Evolutionary conservation across 768 basidiomycete genomes (phyloP).

Genomic region (Hysterangium stoloniferum): DNA sequence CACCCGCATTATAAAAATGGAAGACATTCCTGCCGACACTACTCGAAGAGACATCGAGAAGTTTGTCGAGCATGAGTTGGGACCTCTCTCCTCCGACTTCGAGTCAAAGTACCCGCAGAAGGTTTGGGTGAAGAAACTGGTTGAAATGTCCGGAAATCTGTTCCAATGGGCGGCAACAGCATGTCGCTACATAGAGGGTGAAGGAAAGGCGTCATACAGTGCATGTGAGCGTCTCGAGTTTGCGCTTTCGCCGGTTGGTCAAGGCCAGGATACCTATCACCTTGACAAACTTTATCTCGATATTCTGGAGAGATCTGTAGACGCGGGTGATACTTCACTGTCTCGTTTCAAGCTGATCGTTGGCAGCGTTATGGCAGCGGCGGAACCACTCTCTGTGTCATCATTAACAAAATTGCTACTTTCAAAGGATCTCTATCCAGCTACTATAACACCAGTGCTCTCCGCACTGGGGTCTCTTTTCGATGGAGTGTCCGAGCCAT

Average conservation of each 20-base stretch:
- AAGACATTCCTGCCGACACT: background rate
- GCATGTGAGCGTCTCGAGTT: conserved; percentile 5
- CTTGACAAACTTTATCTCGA: conserved; percentile 17
- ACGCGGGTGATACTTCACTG: conserved; percentile 12
- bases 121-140: background rate
- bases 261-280: conserved; percentile 15
- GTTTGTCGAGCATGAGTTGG: background rate
- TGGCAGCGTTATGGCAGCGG: conserved; percentile 20
- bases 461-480: conserved; percentile 12
- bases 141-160: conserved; percentile 5
- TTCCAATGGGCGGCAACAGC: conserved; percentile 26
- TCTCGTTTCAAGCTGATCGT: conserved; percentile 14
- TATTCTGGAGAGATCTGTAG: conserved; percentile 16
- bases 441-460: background rate
- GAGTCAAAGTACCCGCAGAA: too few relatives aligned
- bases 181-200: conserved; percentile 22
- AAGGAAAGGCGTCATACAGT: conserved; percentile 13
- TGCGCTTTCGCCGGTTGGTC: background rate
- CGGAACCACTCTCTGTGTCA: conserved; percentile 16
- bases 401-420: conserved; percentile 13
- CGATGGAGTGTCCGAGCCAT: conserved; percentile 16
- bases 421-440: conserved; percentile 11
- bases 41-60: background rate
- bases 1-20: background rate
- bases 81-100: background rate